These are phyloP conservation scores for Tripidium arundinaceum DNA, from an alignment of 202 grass and related monocot species.

Conservation along the genomic window DNA sequence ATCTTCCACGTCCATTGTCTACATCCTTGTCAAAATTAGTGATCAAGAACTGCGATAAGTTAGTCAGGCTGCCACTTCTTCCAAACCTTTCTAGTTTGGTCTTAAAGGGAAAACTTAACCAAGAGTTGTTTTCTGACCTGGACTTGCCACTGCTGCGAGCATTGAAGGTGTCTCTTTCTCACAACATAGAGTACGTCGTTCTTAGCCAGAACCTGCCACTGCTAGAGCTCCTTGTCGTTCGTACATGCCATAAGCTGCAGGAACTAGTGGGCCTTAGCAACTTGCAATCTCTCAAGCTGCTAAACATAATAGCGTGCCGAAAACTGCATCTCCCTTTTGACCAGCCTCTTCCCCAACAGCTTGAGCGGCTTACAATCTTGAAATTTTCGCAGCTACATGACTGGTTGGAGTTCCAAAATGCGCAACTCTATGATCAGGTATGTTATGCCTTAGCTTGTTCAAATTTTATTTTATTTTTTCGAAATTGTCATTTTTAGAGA, in stretches of 20 bases:
- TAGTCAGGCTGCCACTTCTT: constrained; percentile 4
- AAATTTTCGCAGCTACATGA: neutral
- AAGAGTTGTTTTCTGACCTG: neutral
- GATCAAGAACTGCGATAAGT: constrained; percentile 22
- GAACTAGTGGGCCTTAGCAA: neutral
- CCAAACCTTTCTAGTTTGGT: constrained; percentile 17
- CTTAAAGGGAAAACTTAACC: constrained; percentile 3
- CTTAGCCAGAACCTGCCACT: constrained; percentile 9
- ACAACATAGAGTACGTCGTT: neutral
- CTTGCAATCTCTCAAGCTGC: constrained; percentile 16
- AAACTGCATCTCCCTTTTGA: neutral
- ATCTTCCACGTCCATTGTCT: neutral
- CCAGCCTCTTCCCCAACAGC: neutral
- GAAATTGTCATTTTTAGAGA: no score
- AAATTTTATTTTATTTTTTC: no score
- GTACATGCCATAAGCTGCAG: constrained; percentile 1
- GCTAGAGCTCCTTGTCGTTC: constrained; percentile 9
- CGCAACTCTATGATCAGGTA: neutral
- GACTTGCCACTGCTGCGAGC: no score
- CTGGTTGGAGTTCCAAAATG: neutral
- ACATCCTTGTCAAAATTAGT: constrained; percentile 23
- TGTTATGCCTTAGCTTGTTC: neutral
- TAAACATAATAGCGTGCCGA: constrained; percentile 24
- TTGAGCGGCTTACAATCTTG: neutral
- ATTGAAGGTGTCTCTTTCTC: constrained; percentile 20